phyloP scores from a whole-genome alignment of 257 asterid genomes.

The Hygrophila difformis region DNA sequence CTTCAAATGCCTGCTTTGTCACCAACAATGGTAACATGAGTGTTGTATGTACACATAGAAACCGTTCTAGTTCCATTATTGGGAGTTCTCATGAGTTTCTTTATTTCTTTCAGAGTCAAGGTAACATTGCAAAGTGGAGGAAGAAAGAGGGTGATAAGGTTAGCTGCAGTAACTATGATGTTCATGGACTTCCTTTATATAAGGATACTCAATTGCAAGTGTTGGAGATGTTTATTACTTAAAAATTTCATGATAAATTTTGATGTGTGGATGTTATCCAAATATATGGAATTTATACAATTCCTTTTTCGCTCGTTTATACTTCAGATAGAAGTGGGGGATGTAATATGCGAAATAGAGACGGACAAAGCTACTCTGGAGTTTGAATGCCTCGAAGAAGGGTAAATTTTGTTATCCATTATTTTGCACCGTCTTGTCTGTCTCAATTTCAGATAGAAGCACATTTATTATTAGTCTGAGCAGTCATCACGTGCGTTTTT shows the following conservation, averaged over 20 bases:
- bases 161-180: conserved; percentile 24
- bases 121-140: conserved; percentile 84
- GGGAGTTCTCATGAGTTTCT: conserved; percentile 17
- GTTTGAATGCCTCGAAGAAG: conserved; percentile 92
- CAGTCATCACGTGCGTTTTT: neutral
- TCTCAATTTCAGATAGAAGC: conserved; percentile 8
- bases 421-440: conserved; percentile 14
- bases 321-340: conserved; percentile 87
- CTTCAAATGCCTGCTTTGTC: conserved; percentile 96
- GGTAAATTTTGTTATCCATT: conserved; percentile 39
- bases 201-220: conserved; percentile 7
- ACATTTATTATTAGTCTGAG: conserved; percentile 5
- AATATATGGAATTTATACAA: conserved; percentile 13
- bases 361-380: conserved; percentile 99
- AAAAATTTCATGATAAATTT: no score
- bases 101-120: conserved; percentile 69
- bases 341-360: conserved; percentile 89
- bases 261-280: conserved; percentile 3
- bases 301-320: conserved; percentile 21
- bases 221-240: conserved; percentile 11
- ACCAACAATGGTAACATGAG: conserved; percentile 87
- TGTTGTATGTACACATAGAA: conserved; percentile 4
- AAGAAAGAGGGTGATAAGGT: conserved; percentile 99
- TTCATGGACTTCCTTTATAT: conserved; percentile 5
- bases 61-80: conserved; percentile 2